Percentiles rank a stretch among this genome's conserved stretches.
These are phyloP conservation scores for Ascoidea rubescens DNA, from an alignment of 805 yeast species.

Conservation along the genomic window DNA sequence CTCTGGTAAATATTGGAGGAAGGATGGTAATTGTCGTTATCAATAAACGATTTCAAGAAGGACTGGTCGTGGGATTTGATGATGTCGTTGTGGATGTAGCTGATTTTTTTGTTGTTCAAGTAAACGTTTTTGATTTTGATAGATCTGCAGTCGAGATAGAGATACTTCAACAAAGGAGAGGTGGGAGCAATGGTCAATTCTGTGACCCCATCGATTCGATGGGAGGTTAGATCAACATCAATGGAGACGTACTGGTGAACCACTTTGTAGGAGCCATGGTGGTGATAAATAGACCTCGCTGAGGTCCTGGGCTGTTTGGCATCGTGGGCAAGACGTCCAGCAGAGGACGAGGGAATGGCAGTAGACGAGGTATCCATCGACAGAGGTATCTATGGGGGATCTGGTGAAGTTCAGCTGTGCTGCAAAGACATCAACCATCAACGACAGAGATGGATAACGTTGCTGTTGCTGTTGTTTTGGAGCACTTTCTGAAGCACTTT, in stretches of 20 bases:
- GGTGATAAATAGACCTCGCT: neutral
- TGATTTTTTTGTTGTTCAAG: constrained; percentile 47
- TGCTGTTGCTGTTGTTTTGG: too few species aligned
- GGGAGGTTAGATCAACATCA: constrained; percentile 63
- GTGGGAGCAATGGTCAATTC: constrained; percentile 73
- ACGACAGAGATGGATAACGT: too few species aligned
- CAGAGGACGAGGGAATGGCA: too few species aligned
- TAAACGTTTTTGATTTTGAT: constrained; percentile 47
- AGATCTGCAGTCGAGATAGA: constrained; percentile 73
- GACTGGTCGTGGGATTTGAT: constrained; percentile 21
- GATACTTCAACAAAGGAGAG: constrained; percentile 36
- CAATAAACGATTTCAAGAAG: neutral
- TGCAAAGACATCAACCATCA: too few species aligned
- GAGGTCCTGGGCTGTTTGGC: neutral
- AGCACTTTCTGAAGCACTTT: too few species aligned
- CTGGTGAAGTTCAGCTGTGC: too few species aligned
- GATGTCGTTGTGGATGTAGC: constrained; percentile 42
- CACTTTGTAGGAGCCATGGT: constrained; percentile 40
- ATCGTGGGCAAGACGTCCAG: too few species aligned
- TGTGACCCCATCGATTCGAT: constrained; percentile 54
- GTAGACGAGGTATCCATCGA: too few species aligned
- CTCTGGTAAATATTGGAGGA: constrained; percentile 11
- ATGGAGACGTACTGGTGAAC: constrained; percentile 76
- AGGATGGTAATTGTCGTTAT: constrained; percentile 3
- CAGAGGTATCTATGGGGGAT: too few species aligned